Base-by-base conservation (phyloP, 768 basidiomycete genomes). In the Pilatotrama ljubarskyi region DNA sequence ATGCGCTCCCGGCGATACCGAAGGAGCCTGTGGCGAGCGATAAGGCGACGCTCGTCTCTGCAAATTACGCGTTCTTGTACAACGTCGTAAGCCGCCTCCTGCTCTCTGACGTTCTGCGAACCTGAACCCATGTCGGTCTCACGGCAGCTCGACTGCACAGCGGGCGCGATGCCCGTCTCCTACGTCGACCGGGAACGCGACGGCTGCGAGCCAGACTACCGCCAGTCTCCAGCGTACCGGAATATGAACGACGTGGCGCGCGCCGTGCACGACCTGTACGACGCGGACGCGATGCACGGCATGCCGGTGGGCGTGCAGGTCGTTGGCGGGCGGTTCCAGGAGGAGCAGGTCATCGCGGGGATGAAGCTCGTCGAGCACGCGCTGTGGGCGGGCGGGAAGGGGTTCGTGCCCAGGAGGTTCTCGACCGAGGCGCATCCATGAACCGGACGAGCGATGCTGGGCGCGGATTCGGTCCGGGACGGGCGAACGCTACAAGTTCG, bases 61-160 rank as follows among this genome's bases (percentile, higher is more conserved):
- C 71, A 10, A 68, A 67, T 22, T 70, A 73, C 54, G 62, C 65
- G 3, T 77, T 78, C 69, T 68, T 81, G 55, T 82, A 72, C 66
- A 82, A 80, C 56, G 67, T 80, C 48, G 79, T 80, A 51, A 58
- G 79, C 73, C 24, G 22, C 26, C 24, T 37, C 20, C n/a, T 35
- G 14, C 47, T 29, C 26, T 17, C 25, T n/a, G 13, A 2, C 17
- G 26, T 29, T 6, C 29, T 43, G 42, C 9, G 7, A 29, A 13
- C 49, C 13, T 13, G 36, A 15, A 15, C n/a, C n/a, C n/a, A n/a
- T n/a, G n/a, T n/a, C n/a, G n/a, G n/a, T n/a, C n/a, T n/a, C n/a
- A n/a, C n/a, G n/a, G n/a, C n/a, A 80, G 77, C 73, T 80, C 26
- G 82, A 83, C 58, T 77, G 79, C 56, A 69, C 73, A 10, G 77